phyloP scores from a whole-genome alignment of 768 basidiomycete genomes.

The Gautieria morchelliformis region DNA sequence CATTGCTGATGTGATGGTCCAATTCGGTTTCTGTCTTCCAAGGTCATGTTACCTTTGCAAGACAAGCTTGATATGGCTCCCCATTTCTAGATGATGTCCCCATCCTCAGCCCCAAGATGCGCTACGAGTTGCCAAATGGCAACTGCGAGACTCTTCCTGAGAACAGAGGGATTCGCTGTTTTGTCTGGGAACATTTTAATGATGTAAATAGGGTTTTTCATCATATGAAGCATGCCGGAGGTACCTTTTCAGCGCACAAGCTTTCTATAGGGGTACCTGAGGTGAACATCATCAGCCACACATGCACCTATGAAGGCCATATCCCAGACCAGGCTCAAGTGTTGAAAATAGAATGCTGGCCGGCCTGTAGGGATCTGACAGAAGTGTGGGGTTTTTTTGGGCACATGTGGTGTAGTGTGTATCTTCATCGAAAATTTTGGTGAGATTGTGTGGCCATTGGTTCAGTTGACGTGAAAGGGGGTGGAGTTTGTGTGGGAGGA shows the following conservation, averaged over 20 bases:
- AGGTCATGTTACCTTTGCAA: conserved; percentile 27
- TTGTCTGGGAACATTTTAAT: conserved; percentile 23
- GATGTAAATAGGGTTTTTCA: conserved; percentile 29
- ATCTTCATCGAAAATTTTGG: no score
- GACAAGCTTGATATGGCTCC: conserved; percentile 27
- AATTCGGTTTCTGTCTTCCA: conserved; percentile 33
- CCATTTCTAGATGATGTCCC: conserved; percentile 33
- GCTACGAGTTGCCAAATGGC: conserved; percentile 21
- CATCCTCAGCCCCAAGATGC: conserved; percentile 22
- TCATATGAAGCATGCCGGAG: conserved; percentile 26
- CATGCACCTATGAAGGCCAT: conserved; percentile 25
- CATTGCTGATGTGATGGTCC: conserved; percentile 31
- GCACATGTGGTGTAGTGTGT: conserved; percentile 15
- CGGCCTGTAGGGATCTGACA: conserved; percentile 8
- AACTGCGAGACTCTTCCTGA: conserved; percentile 25
- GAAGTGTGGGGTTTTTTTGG: conserved; percentile 20
- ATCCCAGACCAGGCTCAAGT: conserved; percentile 19
- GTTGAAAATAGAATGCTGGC: conserved; percentile 19
- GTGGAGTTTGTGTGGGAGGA: no score
- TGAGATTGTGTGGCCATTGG: conserved; percentile 13
- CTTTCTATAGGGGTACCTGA: conserved; percentile 19
- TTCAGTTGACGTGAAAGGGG: conserved; percentile 7
- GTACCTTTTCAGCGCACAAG: conserved; percentile 30
- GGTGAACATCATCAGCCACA: conserved; percentile 27
- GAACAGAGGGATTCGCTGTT: conserved; percentile 27